Evolutionary conservation across 2,329 filamentous ascomycete genomes (phyloP), one percentile per base, ranked within the genome.

Genomic region (Ascochyta pisi): DNA sequence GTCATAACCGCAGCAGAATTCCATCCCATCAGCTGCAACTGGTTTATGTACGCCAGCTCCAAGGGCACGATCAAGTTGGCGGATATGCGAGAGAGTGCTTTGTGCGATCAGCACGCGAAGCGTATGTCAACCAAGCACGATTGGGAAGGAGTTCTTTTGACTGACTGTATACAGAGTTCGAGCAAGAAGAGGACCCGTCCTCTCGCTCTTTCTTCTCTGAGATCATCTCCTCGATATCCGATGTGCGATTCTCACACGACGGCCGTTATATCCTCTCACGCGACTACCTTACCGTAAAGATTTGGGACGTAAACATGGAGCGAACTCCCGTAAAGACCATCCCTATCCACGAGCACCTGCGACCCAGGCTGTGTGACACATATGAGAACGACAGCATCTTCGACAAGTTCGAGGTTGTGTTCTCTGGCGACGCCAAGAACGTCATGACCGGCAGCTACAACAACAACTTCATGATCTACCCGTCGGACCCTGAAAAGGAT

Each of bases 391-490:
- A 99, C 74, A 96, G 92, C 77, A 99, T 99, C 73, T 99, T 99
- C 73, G 95, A 99, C 85, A 99, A 99, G 78, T 99, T 99, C 65
- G 95, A 99, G 79, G 95, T 99, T 38, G 94, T 98, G 48, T 99
- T 99, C 81, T 98, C 94, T 2, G 95, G 95, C 23, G 94, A 98
- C 77, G 92, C 92, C 35, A 96, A 96, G 84, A 98, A 99, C 69
- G 95, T 98, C 64, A 99, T 99, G 95, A 99, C 95, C 6, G 95
- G 95, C 68, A 97, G 92, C 75, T 99, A 99, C 83, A 99, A 99
- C 84, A 99, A 99, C 82, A 99, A 99, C 81, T 98, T 99, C 83
- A 99, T 99, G 95, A 99, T 99, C 73, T 99, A 98, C 77, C 95
- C 95, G 4, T 95, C 93, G 24, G 94, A 98, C 70, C 91, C 93